A percentile compares a stretch with the other conserved stretches of the same genome.
Evolutionary conservation across 768 basidiomycete genomes (phyloP).

Genomic region (Boletus sp.): DNA sequence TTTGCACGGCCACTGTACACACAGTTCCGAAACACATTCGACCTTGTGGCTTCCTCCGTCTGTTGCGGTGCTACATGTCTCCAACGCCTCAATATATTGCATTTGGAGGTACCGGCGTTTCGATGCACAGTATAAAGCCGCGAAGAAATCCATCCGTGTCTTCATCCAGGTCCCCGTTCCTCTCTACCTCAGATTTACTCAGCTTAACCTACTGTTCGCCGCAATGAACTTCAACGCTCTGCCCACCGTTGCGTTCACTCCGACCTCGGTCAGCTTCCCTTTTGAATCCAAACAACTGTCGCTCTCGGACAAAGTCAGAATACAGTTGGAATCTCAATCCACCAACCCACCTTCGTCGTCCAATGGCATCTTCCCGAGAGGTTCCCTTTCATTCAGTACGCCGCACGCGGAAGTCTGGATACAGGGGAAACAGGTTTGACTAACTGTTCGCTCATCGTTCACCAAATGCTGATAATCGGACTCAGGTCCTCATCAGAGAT

Average conservation of each 20-base stretch:
- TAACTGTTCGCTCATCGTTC: slow-evolving; percentile 1
- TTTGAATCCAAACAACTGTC: slow-evolving; percentile 38
- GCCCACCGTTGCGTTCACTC: slow-evolving; percentile 35
- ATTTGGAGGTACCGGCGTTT: slow-evolving; percentile 5
- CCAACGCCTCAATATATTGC: background rate
- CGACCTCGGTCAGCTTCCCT: slow-evolving; percentile 37
- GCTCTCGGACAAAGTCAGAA: slow-evolving; percentile 28
- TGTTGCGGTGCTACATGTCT: slow-evolving; percentile 11
- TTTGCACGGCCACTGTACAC: slow-evolving; percentile 15
- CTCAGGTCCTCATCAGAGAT: slow-evolving; percentile 47
- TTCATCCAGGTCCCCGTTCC: background rate
- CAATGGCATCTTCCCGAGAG: slow-evolving; percentile 45
- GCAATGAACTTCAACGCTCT: slow-evolving; percentile 27
- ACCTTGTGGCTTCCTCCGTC: slow-evolving; percentile 12
- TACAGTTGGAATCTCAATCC: slow-evolving; percentile 36
- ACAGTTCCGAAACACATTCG: slow-evolving; percentile 15
- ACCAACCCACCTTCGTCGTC: slow-evolving; percentile 20
- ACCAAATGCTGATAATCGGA: slow-evolving; percentile 7
- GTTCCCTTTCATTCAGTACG: slow-evolving; percentile 39
- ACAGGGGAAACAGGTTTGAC: slow-evolving; percentile 40
- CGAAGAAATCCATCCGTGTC: background rate
- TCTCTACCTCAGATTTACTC: background rate
- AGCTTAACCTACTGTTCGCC: background rate
- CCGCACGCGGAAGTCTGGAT: slow-evolving; percentile 49
- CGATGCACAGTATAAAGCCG: slow-evolving; percentile 22